Evolutionary conservation across 2,329 filamentous ascomycete species (phyloP).

Genomic region (Fragosphaeria purpurea): DNA sequence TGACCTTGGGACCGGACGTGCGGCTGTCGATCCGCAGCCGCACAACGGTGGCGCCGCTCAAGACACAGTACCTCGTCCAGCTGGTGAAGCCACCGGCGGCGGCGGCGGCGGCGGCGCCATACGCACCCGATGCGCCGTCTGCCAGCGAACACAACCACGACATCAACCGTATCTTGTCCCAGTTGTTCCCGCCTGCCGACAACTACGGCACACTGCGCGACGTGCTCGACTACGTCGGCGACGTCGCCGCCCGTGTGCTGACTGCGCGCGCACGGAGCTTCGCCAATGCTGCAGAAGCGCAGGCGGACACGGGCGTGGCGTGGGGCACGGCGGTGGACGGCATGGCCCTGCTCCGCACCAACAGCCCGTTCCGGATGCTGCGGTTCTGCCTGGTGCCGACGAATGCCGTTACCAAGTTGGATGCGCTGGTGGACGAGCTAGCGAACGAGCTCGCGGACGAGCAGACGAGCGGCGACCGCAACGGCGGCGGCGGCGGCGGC

Average conservation of each 20-base stretch:
- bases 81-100: constrained; percentile 23
- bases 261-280: constrained; percentile 24
- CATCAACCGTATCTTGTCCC: constrained; percentile 20
- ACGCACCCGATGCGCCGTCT: neutral
- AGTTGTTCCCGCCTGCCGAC: constrained; percentile 32
- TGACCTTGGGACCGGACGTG: constrained; percentile 34
- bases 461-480: too few species aligned
- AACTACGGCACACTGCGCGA: constrained; percentile 34
- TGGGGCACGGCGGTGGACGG: constrained; percentile 16
- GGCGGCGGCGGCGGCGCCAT: neutral
- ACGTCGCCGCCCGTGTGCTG: constrained; percentile 31
- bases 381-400: constrained; percentile 19
- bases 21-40: constrained; percentile 34
- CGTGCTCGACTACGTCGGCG: constrained; percentile 36
- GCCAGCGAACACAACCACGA: too few species aligned
- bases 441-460: neutral
- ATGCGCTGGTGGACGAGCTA: neutral
- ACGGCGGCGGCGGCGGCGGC: too few species aligned
- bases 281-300: constrained; percentile 3
- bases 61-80: constrained; percentile 33
- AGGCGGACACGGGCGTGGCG: constrained; percentile 8
- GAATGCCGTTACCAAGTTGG: neutral
- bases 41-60: constrained; percentile 34
- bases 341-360: constrained; percentile 6
- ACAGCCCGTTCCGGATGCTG: constrained; percentile 20